phyloP scores from a whole-genome alignment of 257 asterid genomes.

The Petunia axillaris region DNA sequence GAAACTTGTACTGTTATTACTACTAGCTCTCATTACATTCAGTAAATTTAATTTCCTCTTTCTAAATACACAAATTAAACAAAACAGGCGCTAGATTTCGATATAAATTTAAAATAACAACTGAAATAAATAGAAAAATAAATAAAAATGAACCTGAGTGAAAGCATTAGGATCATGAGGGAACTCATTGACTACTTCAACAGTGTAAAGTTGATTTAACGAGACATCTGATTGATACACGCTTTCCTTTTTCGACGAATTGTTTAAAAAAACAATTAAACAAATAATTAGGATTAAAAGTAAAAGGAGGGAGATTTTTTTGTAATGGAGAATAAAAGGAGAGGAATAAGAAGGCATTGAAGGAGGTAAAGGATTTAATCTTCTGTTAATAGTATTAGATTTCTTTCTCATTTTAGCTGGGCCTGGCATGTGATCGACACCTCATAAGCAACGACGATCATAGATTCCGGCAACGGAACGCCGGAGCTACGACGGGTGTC shows the following conservation, averaged over 20 bases:
- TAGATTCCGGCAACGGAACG: background rate
- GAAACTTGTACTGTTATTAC: background rate
- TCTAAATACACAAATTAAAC: background rate
- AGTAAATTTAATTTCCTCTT: background rate
- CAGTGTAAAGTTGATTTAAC: slow-evolving; percentile 49
- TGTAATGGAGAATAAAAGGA: slow-evolving; percentile 38
- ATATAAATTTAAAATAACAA: background rate
- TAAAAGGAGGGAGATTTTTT: slow-evolving; percentile 39
- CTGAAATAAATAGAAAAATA: slow-evolving; percentile 9
- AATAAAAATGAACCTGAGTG: slow-evolving; percentile 62
- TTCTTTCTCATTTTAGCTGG: slow-evolving; percentile 46
- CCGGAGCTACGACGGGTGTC: background rate
- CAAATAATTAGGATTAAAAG: slow-evolving; percentile 38
- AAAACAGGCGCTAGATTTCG: background rate
- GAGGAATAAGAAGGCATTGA: slow-evolving; percentile 40
- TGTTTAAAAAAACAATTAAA: slow-evolving; percentile 37
- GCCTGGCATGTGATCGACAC: slow-evolving; percentile 38
- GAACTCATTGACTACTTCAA: slow-evolving; percentile 68
- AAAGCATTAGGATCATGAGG: slow-evolving; percentile 88
- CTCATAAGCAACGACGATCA: slow-evolving; percentile 18
- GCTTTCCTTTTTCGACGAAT: slow-evolving; percentile 39
- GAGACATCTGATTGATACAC: slow-evolving; percentile 35
- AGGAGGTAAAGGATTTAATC: slow-evolving; percentile 34
- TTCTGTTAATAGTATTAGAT: slow-evolving; percentile 29
- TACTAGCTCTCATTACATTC: background rate